Evolutionary conservation across 495 filamentous ascomycete genomes (phyloP), one percentile per base, ranked within the genome.

Genomic region (Tuber brumale): DNA sequence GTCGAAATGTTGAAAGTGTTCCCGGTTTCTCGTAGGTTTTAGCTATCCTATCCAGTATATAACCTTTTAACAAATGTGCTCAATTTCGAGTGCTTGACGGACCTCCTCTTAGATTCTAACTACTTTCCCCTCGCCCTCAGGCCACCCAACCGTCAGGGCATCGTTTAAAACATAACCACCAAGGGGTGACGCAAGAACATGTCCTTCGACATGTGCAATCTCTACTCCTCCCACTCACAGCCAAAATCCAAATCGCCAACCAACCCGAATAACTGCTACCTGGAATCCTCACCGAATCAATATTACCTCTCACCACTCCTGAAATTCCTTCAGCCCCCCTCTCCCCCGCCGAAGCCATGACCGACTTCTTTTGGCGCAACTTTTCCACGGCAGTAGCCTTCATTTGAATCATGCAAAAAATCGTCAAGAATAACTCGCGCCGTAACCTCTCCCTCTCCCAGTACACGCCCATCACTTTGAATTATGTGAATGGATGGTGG

Each of bases 371-470:
- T 37, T 94, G 93, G 84, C 92, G 95, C 78, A 94, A 94, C 85
- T 96, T 98, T 87, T 96, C 94, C 87, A 91, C 92, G 9, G 88
- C 90, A 71, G 97, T 97, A 87, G 97, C 95, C 85, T 92, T 94
- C 85, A 88, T 98, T n/a, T 93, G 95, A 78, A 89, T 97, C 73
- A 92, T 98, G 89, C 95, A 98, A 83, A 99, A 99, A 84, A 92
- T 98, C 75, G 97, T 94, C 83, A 95, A 97, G 78, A 86, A 91
- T 83, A 97, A 97, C 83, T 92, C 94, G 3, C 96, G 98, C 84
- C 92, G 96, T 70, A 96, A 96, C 82, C 87, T 97, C 16, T 86
- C 97, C 5, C 90, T 98, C 51, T 93, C 98, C 18, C 92, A 95
- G 77, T 98, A 97, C 37, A 39, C 3, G 37, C 5, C 37, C 1